Evolutionary conservation across 495 filamentous ascomycete genomes (phyloP).

Genomic region (Glarea lozoyensis): DNA sequence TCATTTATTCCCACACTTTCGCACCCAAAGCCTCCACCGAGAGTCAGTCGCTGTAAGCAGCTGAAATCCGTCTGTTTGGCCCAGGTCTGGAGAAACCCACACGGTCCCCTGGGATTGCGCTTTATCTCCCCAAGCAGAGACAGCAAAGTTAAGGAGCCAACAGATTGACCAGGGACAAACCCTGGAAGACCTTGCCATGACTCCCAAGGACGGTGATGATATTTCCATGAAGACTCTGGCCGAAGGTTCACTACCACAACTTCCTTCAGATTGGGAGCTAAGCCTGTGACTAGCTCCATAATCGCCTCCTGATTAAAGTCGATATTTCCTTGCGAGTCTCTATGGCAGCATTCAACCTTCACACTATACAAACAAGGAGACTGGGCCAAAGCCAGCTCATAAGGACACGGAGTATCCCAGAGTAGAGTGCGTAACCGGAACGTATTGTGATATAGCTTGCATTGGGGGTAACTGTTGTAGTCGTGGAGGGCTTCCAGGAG

Average conservation of each 20-base stretch:
- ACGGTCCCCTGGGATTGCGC: neutral
- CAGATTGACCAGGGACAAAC: neutral
- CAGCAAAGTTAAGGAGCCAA: neutral
- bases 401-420: neutral
- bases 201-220: neutral
- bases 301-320: neutral
- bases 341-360: neutral
- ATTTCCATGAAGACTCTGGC: neutral
- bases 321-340: neutral
- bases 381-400: neutral
- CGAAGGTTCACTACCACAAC: neutral
- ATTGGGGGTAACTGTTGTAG: neutral
- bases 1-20: neutral
- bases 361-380: neutral
- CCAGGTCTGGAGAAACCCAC: neutral
- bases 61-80: neutral
- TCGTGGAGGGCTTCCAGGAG: neutral
- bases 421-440: neutral
- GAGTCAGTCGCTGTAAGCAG: neutral
- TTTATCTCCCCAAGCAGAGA: neutral
- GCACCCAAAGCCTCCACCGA: neutral
- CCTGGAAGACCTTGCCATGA: neutral
- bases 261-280: neutral
- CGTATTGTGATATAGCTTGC: neutral
- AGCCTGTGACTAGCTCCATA: neutral